Base-by-base conservation (phyloP, 2,329 filamentous ascomycete genomes). In the Elsinoe fawcettii region DNA sequence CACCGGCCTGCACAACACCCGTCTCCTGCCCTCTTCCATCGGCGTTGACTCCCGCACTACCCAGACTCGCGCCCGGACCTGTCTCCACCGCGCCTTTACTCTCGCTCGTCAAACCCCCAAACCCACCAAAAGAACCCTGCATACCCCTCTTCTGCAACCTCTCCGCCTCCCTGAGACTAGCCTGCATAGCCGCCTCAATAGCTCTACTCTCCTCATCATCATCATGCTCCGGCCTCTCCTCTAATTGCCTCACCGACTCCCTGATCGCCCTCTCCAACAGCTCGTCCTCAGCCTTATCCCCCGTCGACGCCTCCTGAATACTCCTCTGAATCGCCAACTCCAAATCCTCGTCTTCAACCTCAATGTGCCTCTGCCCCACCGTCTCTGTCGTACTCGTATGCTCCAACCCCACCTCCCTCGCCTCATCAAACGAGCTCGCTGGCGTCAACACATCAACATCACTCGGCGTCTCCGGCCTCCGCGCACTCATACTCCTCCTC, bases 191-290 rank as follows among this genome's bases (percentile, higher is more conserved):
- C 30, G 74, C 73, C 20, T 75, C 69, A 4, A 81, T 66, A 5
- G 64, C 60, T 27, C 66, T 65, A 5, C 61, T 61, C 36, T 72
- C 67, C 4, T 70, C 67, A 44, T 70, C 68, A 22, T 59, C 62
- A 12, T 58, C 53, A 20, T 25, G 27, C 25, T 25, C 43, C 9
- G 39, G 57, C 16, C 18, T 51, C 30, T 36, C 43, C 16, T 32
- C 23, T 3, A 51, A 25, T 34, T 34, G 30, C 6, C 22, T 16
- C 53, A 51, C 39, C 5, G 20, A 47, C 51, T 37, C 83, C 12
- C 87, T 78, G 53, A 95, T 86, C 1, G 88, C 88, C 18, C 81
- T 77, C 66, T 90, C 88, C 49, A 95, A 78, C 59, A 80, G 22
- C 30, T 46, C 30, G 65, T 93, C 89, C 68, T 93, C 86, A 18